These are phyloP conservation scores for Ophiostoma triangulosporum DNA, from an alignment of 2,329 filamentous ascomycete species.

Conservation along the genomic window DNA sequence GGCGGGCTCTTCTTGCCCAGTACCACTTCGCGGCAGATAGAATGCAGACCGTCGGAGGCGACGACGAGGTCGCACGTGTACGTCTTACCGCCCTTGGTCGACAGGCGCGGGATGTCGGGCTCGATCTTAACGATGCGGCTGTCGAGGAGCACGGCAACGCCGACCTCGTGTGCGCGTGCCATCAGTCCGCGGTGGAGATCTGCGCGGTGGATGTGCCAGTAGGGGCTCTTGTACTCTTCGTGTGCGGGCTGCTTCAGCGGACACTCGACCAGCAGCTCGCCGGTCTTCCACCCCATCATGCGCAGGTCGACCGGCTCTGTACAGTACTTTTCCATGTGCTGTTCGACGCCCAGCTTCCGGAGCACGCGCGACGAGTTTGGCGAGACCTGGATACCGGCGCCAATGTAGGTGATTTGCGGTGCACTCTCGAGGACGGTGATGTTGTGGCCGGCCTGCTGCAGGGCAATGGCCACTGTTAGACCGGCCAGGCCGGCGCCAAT, in stretches of 20 bases:
- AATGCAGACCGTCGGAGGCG: slow-evolving; percentile 10
- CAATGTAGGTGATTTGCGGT: slow-evolving; percentile 21
- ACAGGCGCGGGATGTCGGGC: slow-evolving; percentile 1
- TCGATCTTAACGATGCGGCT: slow-evolving; percentile 8
- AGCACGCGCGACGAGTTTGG: slow-evolving; percentile 37
- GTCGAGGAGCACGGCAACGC: slow-evolving; percentile 5
- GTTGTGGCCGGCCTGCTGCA: slow-evolving; percentile 8
- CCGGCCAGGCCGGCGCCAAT: slow-evolving; percentile 13
- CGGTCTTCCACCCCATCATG: slow-evolving; percentile 37
- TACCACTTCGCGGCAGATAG: slow-evolving; percentile 8
- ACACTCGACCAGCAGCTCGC: slow-evolving; percentile 37
- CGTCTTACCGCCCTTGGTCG: neutral
- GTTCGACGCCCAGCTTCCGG: slow-evolving; percentile 34
- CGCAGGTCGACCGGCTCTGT: slow-evolving; percentile 33
- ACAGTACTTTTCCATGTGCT: slow-evolving; percentile 25
- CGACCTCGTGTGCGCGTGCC: slow-evolving; percentile 6
- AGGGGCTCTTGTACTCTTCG: slow-evolving; percentile 36
- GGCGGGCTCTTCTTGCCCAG: slow-evolving; percentile 11
- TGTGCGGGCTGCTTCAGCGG: slow-evolving; percentile 34
- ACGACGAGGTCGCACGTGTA: slow-evolving; percentile 9
- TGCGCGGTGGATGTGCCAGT: slow-evolving; percentile 12
- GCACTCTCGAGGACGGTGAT: slow-evolving; percentile 19
- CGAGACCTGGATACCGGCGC: slow-evolving; percentile 39
- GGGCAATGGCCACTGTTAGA: slow-evolving; percentile 11
- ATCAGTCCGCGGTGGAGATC: slow-evolving; percentile 11